A percentile compares a stretch with the other conserved stretches of the same genome.
These are phyloP conservation scores for Magnaporthiopsis poae DNA, from an alignment of 2,329 filamentous ascomycete species.

Conservation along the genomic window DNA sequence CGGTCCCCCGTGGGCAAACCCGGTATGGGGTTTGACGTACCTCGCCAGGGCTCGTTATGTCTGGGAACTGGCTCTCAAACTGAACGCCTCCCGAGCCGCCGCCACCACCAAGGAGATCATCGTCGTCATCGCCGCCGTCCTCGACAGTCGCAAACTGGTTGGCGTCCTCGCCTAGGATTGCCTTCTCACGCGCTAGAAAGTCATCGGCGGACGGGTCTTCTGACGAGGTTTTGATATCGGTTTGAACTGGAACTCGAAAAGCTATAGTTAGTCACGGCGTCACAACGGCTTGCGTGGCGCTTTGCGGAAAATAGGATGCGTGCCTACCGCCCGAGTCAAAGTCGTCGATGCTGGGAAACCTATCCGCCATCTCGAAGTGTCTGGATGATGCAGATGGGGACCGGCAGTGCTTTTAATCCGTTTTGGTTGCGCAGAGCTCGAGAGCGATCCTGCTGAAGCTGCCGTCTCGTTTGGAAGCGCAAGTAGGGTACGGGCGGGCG, in stretches of 20 bases:
- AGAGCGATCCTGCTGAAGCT: constrained; percentile 3
- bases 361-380: constrained; percentile 54
- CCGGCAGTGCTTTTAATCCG: neutral
- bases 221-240: constrained; percentile 49
- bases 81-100: constrained; percentile 35
- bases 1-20: no score
- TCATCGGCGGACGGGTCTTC: constrained; percentile 59
- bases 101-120: constrained; percentile 61
- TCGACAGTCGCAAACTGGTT: constrained; percentile 74
- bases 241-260: constrained; percentile 47
- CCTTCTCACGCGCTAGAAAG: constrained; percentile 86
- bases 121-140: constrained; percentile 58
- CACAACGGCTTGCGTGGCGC: neutral
- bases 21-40: constrained; percentile 30
- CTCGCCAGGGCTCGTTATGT: constrained; percentile 59
- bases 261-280: neutral
- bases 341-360: constrained; percentile 71
- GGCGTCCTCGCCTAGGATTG: constrained; percentile 82
- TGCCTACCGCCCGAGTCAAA: constrained; percentile 55
- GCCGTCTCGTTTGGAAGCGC: neutral
- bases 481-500: neutral
- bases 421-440: neutral
- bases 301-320: neutral
- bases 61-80: constrained; percentile 87
- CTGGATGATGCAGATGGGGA: neutral